Evolutionary conservation across 371 early-diverging fungal species (phyloP).

Genomic region (Vairimorpha ceranae): DNA sequence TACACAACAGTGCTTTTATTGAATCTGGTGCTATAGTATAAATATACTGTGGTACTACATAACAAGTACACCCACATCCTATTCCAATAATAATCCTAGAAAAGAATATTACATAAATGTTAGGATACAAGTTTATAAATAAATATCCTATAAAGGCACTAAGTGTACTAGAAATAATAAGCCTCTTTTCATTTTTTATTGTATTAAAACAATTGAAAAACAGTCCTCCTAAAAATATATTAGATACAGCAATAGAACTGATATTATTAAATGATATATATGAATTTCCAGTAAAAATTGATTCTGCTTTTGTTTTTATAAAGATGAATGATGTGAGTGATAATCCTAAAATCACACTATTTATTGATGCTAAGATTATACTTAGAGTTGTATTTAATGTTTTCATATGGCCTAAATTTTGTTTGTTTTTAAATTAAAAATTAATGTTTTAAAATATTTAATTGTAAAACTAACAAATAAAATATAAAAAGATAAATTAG

Average conservation of each 20-base stretch:
- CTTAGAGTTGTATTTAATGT: not conserved
- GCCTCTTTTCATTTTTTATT: not conserved
- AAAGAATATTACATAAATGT: not conserved
- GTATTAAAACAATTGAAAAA: constrained; percentile 10
- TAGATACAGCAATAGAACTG: not conserved
- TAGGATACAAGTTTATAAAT: not conserved
- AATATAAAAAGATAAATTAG: too few species aligned
- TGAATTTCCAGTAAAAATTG: not conserved
- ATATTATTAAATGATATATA: not conserved
- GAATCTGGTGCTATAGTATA: constrained; percentile 72
- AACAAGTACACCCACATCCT: constrained; percentile 72
- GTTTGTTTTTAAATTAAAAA: too few species aligned
- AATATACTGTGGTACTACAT: constrained; percentile 75
- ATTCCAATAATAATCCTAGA: constrained; percentile 71
- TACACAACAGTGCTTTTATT: constrained; percentile 70
- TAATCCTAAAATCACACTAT: not conserved
- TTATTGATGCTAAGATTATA: not conserved
- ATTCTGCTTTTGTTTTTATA: not conserved
- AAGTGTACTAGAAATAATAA: not conserved
- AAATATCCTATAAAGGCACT: constrained; percentile 8
- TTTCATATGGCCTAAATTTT: too few species aligned
- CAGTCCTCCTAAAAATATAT: constrained; percentile 34
- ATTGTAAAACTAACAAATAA: too few species aligned
- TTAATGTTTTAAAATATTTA: too few species aligned
- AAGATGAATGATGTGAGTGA: not conserved